Evolutionary conservation across 495 filamentous ascomycete genomes (phyloP).

Genomic region (Hypoxylon fuscum): DNA sequence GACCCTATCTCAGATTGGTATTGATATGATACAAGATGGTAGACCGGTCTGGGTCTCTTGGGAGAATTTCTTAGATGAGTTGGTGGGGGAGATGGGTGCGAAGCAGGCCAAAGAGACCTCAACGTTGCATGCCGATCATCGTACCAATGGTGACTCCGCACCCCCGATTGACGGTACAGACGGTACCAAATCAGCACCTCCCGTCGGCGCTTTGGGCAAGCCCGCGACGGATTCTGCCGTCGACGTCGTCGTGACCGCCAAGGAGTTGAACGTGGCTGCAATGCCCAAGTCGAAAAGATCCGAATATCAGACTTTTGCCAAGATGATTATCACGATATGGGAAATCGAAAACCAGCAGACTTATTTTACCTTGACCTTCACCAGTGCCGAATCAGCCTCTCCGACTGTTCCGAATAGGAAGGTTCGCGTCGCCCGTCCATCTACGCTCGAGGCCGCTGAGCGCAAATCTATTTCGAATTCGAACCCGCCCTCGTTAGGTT

Average conservation of each 20-base stretch:
- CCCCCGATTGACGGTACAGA: constrained; percentile 22
- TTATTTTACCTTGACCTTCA: constrained; percentile 74
- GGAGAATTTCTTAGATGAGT: constrained; percentile 63
- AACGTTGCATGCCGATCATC: constrained; percentile 2
- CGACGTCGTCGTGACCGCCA: constrained; percentile 63
- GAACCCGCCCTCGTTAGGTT: constrained; percentile 55
- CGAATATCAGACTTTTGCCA: constrained; percentile 59
- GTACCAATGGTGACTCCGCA: constrained; percentile 25
- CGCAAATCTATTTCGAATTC: constrained; percentile 45
- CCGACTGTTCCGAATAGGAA: constrained; percentile 31
- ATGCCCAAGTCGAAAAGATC: constrained; percentile 44
- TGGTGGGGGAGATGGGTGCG: constrained; percentile 57
- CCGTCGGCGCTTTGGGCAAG: constrained; percentile 17
- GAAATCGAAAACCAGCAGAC: constrained; percentile 62
- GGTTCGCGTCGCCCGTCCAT: constrained; percentile 42
- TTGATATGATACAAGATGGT: constrained; percentile 69
- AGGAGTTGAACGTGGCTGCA: constrained; percentile 36
- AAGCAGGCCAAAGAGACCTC: constrained; percentile 24
- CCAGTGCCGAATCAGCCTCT: constrained; percentile 51
- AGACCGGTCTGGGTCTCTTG: constrained; percentile 62
- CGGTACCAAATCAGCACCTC: constrained; percentile 2
- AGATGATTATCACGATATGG: constrained; percentile 75
- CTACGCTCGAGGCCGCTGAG: constrained; percentile 48
- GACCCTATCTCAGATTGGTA: constrained; percentile 66
- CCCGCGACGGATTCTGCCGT: constrained; percentile 59